A percentile compares a stretch with the other conserved stretches of the same genome.
phyloP scores from a whole-genome alignment of 176 grass and related monocot genomes.

The Triticum timopheevii region DNA sequence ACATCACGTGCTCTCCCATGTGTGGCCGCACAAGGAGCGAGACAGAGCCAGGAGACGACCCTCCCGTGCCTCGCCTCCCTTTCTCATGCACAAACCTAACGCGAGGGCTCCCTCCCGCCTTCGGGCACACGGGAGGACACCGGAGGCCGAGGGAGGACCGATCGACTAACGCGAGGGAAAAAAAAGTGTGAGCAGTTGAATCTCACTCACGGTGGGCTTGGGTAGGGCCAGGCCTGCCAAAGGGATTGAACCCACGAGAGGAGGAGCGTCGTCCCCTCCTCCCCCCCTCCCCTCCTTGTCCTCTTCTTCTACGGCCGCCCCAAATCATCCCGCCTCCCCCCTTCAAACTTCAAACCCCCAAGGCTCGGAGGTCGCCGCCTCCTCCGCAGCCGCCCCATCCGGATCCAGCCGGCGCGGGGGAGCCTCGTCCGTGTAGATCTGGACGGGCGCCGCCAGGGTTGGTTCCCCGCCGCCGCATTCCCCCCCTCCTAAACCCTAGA shows the following conservation, averaged over 20 bases:
- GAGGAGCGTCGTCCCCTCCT: background rate
- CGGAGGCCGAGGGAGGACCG: background rate
- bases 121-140: background rate
- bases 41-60: too few species aligned
- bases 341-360: slow-evolving; percentile 20
- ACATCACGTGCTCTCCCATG: too few species aligned
- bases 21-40: too few species aligned
- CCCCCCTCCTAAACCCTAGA: background rate
- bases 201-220: background rate
- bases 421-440: background rate
- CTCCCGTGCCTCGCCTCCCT: too few species aligned
- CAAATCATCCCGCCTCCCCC: slow-evolving; percentile 24
- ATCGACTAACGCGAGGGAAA: background rate
- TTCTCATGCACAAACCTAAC: background rate
- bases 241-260: background rate
- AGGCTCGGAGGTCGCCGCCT: background rate
- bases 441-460: background rate
- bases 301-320: slow-evolving; percentile 1
- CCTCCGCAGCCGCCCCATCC: background rate
- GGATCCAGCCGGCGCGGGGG: background rate
- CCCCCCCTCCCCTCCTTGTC: background rate
- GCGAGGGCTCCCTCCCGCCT: background rate
- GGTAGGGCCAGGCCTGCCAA: background rate
- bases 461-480: background rate
- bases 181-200: background rate